Percentiles rank a stretch among this genome's conserved stretches.
These are phyloP conservation scores for Yamadazyma kanchanaburiensis DNA, from an alignment of 1,139 yeast species.

Conservation along the genomic window DNA sequence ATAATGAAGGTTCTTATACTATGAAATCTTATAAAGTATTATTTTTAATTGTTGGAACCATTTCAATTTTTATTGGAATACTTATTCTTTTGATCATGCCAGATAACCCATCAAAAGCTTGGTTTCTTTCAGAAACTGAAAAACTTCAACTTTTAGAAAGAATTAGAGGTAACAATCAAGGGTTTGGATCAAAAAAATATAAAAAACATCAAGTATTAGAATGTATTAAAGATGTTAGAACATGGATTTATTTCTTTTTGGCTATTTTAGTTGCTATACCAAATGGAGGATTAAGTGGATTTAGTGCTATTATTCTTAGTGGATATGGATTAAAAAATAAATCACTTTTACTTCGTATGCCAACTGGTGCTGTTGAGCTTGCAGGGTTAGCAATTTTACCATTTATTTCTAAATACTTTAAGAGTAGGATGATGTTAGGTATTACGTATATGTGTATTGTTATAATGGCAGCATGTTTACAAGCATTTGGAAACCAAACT, in stretches of 20 bases:
- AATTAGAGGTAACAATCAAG: constrained; percentile 42
- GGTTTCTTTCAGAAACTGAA: constrained; percentile 46
- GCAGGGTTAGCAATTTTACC: too few relatives aligned
- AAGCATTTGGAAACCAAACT: too few relatives aligned
- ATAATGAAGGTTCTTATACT: constrained; percentile 13
- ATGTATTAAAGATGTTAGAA: constrained; percentile 45
- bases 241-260: constrained; percentile 38
- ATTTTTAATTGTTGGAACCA: constrained; percentile 27
- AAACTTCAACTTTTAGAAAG: constrained; percentile 34
- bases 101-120: constrained; percentile 27
- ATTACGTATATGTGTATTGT: too few relatives aligned
- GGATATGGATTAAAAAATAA: constrained; percentile 17
- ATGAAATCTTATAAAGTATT: constrained; percentile 30
- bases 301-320: constrained; percentile 43
- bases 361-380: too few relatives aligned
- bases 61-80: constrained; percentile 20
- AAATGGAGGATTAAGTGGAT: constrained; percentile 36
- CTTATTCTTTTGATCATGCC: constrained; percentile 24
- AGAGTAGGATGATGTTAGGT: too few relatives aligned
- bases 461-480: too few relatives aligned
- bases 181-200: constrained; percentile 53
- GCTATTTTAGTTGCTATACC: constrained; percentile 28
- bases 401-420: too few relatives aligned
- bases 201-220: constrained; percentile 54
- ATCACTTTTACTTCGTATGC: too few relatives aligned